phyloP scores from a whole-genome alignment of 352 stramenopile species.

The Elongisporangium prolatum region DNA sequence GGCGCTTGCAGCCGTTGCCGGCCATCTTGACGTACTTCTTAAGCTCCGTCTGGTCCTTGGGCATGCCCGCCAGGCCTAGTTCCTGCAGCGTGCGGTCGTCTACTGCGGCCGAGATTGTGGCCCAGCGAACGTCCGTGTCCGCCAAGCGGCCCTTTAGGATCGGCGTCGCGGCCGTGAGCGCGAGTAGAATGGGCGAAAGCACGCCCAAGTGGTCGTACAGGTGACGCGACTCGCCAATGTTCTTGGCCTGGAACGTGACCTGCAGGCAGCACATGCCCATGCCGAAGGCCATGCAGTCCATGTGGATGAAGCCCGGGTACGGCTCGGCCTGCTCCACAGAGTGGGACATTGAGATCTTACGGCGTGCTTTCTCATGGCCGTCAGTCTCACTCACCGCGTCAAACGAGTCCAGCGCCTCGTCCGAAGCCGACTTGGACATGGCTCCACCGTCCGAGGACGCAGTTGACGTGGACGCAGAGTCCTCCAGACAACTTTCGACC shows the following conservation, averaged over 20 bases:
- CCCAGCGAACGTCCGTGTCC: constrained; percentile 93
- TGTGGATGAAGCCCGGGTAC: constrained; percentile 93
- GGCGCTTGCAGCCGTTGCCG: constrained; percentile 86
- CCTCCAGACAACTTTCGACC: constrained; percentile 12
- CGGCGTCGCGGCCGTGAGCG: constrained; percentile 97
- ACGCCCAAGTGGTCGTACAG: constrained; percentile 99
- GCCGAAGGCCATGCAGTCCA: constrained; percentile 99
- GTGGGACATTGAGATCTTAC: constrained; percentile 68
- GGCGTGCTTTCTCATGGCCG: constrained; percentile 27
- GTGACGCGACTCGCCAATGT: constrained; percentile 97
- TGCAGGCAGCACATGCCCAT: constrained; percentile 99
- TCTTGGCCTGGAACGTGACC: constrained; percentile 97
- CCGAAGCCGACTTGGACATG: constrained; percentile 74
- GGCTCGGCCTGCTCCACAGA: constrained; percentile 68
- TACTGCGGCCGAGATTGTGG: constrained; percentile 96
- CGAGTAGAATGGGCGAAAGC: constrained; percentile 98
- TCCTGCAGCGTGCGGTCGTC: constrained; percentile 93
- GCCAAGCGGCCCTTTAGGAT: constrained; percentile 94
- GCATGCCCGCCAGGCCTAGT: constrained; percentile 33
- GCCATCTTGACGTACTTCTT: constrained; percentile 90
- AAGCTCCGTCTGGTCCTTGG: constrained; percentile 40
- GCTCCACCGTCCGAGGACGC: constrained; percentile 60
- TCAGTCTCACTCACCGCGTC: constrained; percentile 13
- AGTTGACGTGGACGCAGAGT: constrained; percentile 21
- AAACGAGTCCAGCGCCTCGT: constrained; percentile 38